Evolutionary conservation across 1,139 yeast species (phyloP), one percentile per base, ranked within the genome.

Genomic region (Waltiozyma sp.): DNA sequence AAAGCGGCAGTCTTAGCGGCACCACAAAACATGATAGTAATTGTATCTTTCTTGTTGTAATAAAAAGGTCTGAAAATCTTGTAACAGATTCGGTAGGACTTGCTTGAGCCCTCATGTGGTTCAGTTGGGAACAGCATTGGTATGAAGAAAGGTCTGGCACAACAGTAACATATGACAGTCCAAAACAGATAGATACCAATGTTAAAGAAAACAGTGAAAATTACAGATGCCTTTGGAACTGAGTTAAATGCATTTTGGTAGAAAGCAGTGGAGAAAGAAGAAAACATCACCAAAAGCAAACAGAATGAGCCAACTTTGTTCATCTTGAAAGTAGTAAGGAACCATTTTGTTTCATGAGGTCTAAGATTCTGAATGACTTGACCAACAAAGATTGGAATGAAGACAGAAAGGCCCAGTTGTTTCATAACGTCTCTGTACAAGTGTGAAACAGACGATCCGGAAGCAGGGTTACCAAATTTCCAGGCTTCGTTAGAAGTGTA

Each of bases 1-100:
- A 87, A 67, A 0, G 95, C 95, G 0, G 95, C 95, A 0, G 95
- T 86, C 59, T 87, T 87, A 4, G 96, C 95, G 2, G 95, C 93
- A 7, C 95, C 95, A 61, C 95, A 86, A 45, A 86, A 72, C 80
- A 87, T 73, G 40, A 87, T 71, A 4, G 91, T 73, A 28, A 85
- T 85, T 0, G 95, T 77, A 56, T 87, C 95, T 44, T 66, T 63
- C 51, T 80, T 73, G 51, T 70, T 68, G 61, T 83, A 83, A 59
- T 81, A 82, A 53, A 85, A 84, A 1, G 91, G 89, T 41, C 68
- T 67, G 49, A 82, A 69, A 63, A 51, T 43, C 55, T 64, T 54
- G 53, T 68, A 64, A 3, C 61, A 49, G 40, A 53, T 51, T 9
- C 49, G 65, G 53, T 83, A 82, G 0, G 59, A 3, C 34, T 38